These are phyloP conservation scores for Lojkania enalia DNA, from an alignment of 2,329 filamentous ascomycete genomes.

Conservation along the genomic window DNA sequence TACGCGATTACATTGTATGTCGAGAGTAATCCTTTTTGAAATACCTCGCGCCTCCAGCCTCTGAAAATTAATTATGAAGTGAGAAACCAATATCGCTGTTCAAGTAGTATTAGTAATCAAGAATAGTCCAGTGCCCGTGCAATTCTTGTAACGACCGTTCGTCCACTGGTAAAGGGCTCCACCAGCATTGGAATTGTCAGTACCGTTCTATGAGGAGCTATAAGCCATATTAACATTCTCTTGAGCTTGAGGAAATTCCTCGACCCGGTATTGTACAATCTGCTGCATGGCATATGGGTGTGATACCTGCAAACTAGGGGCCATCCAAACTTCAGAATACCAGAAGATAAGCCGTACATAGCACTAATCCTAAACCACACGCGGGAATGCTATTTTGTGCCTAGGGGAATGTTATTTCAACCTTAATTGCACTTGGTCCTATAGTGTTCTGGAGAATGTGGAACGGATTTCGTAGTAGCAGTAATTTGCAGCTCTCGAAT, in stretches of 20 bases:
- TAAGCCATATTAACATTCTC: constrained; percentile 61
- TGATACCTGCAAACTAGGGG: constrained; percentile 65
- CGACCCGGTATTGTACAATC: constrained; percentile 66
- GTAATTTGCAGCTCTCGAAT: constrained; percentile 61
- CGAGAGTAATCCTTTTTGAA: constrained; percentile 62
- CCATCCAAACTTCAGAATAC: constrained; percentile 71
- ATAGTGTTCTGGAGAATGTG: constrained; percentile 61
- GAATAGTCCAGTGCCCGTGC: constrained; percentile 63
- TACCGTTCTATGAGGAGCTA: constrained; percentile 62
- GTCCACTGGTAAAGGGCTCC: constrained; percentile 71
- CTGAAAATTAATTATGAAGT: constrained; percentile 63
- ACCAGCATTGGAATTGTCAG: constrained; percentile 57
- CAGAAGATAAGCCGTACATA: constrained; percentile 70
- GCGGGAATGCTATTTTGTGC: constrained; percentile 68
- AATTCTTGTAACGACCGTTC: constrained; percentile 67
- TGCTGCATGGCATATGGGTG: constrained; percentile 65
- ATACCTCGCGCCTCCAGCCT: constrained; percentile 60
- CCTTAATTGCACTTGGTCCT: constrained; percentile 57
- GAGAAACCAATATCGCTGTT: constrained; percentile 70
- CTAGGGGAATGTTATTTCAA: constrained; percentile 57
- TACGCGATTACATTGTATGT: constrained; percentile 67
- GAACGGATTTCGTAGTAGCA: constrained; percentile 59
- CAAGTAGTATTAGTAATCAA: constrained; percentile 73
- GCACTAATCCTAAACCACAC: constrained; percentile 68
- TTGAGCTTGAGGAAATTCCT: constrained; percentile 62